Conservation (phyloP, 495 filamentous ascomycete species). For the Cairneyella variabilis region DNA sequence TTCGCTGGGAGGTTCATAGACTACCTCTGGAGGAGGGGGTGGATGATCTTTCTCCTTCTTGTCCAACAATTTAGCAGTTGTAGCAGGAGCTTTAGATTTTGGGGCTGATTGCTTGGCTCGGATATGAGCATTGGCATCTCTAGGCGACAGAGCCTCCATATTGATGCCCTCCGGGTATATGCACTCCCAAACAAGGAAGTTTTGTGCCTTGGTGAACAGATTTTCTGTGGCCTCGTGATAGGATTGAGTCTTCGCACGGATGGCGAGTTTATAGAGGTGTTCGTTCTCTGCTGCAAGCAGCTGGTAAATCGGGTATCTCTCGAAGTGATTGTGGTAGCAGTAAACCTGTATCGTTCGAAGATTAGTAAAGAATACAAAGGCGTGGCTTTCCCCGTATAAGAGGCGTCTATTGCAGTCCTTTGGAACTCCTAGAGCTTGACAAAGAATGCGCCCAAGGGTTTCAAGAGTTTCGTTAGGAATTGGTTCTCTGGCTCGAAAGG, state of each 20-base stretch:
- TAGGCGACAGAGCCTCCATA: constrained; percentile 70
- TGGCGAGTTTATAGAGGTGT: too few species aligned
- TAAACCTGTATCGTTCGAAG: constrained; percentile 21
- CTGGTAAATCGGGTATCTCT: background rate
- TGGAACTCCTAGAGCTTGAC: constrained; percentile 17
- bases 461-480: background rate
- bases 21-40: constrained; percentile 70
- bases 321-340: constrained; percentile 17
- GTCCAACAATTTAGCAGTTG: constrained; percentile 50
- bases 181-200: constrained; percentile 19
- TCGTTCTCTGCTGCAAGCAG: background rate
- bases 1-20: constrained; percentile 63
- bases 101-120: constrained; percentile 29
- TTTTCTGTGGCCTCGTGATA: too few species aligned
- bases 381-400: background rate
- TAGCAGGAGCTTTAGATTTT: constrained; percentile 51
- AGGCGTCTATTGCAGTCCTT: constrained; percentile 12
- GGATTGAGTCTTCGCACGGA: too few species aligned
- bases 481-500: background rate
- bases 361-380: constrained; percentile 26
- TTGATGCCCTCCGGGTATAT: constrained; percentile 26
- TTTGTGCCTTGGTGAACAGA: constrained; percentile 9
- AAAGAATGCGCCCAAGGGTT: constrained; percentile 10
- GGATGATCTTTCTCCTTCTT: constrained; percentile 67
- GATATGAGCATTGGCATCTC: constrained; percentile 60